A percentile compares a stretch with the other conserved stretches of the same genome.
Conservation (phyloP, 441 rosid species). For the Populus tomentosa region DNA sequence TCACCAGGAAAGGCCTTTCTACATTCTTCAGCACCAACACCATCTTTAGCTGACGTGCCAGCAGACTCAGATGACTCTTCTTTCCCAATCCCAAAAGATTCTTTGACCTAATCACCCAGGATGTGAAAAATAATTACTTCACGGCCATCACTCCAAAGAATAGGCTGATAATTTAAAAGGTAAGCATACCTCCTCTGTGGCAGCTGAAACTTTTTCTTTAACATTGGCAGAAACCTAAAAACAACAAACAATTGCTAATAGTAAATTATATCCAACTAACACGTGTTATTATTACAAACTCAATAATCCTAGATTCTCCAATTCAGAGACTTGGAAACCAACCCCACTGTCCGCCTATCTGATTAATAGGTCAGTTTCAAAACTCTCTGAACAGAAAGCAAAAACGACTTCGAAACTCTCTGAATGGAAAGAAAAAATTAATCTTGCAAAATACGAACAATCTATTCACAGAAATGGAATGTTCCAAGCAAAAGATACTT, state of each 20-base stretch:
- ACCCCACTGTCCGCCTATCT: background rate
- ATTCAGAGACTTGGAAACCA: background rate
- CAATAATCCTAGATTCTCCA: background rate
- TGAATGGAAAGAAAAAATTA: background rate
- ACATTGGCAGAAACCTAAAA: constrained; percentile 72
- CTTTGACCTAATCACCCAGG: constrained; percentile 64
- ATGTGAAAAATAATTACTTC: background rate
- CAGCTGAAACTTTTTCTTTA: constrained; percentile 79
- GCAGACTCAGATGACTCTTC: constrained; percentile 43
- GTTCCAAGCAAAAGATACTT: background rate
- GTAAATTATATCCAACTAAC: background rate
- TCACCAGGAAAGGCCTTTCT: constrained; percentile 43
- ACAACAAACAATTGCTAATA: background rate
- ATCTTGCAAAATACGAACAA: background rate
- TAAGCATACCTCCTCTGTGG: constrained; percentile 75
- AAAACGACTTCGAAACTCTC: background rate
- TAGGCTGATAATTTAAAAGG: constrained; percentile 1
- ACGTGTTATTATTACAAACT: background rate
- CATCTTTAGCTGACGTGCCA: constrained; percentile 34
- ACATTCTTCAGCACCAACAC: constrained; percentile 27
- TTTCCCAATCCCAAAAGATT: constrained; percentile 48
- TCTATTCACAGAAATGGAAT: background rate
- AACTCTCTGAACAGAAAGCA: no score
- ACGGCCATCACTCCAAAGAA: constrained; percentile 1
- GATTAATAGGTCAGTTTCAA: no score